Base-by-base conservation (phyloP, 2,329 filamentous ascomycete species). In the Aspergillus fischeri region DNA sequence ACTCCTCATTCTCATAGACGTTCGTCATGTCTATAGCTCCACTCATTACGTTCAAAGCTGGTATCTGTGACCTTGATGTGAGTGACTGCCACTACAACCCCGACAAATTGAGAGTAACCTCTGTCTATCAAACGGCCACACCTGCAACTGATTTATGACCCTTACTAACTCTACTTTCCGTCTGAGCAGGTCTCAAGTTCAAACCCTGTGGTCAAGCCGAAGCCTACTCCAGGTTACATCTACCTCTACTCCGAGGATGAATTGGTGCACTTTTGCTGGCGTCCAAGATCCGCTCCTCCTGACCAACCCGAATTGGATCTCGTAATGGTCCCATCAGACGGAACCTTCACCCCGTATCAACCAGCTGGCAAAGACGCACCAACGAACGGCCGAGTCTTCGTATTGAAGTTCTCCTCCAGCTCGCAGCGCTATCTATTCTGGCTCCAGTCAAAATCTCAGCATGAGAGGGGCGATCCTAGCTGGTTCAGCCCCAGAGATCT, bases 201-300 rank as follows among this genome's bases (percentile, higher is more conserved):
- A 67, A 87, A 87, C 52, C 83, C 82, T 73, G 91, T 87, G 75
- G 86, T 95, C 70, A 89, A 86, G 71, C 86, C 91, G 41, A 82
- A 85, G 65, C 79, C 85, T 28, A 88, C 86, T 8, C 86, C 86
- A 4, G 93, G 93, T 66, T 97, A 95, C 76, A 85, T 97, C 71
- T 97, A 95, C 74, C 86, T 97, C 54, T 96, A 94, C 77, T 83
- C 83, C 52, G 92, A 96, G 81, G 93, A 97, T 87, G 93, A 97
- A 53, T 84, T 99, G 59, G 83, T 96, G 60, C 92, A 97, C 79
- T 96, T 99, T 79, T 97, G 92, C 84, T 99, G 95, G 95, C 89
- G 92, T 64, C 87, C 90, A 68, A 88, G 94, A 64, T 83, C 81
- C 64, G 84, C 85, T 57, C 80, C 87, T 24, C 77, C 91, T 64